Base-by-base conservation (phyloP, 2,329 filamentous ascomycete species). In the Colletotrichum phormii region DNA sequence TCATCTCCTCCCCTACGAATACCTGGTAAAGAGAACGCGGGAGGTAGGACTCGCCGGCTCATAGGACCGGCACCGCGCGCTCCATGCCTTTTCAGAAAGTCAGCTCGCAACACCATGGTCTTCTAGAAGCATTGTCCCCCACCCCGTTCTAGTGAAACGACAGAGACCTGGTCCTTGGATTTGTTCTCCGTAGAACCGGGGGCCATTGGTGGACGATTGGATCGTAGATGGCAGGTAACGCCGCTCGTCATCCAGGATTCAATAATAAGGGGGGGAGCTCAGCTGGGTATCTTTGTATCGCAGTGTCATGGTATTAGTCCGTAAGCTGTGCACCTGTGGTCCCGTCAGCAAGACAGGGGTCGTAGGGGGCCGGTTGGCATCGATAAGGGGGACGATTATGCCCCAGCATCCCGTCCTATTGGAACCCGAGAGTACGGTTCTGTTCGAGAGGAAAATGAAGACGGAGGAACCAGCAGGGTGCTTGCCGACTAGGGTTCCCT, bases 81-180 rank as follows among this genome's bases (percentile, higher is more conserved):
- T 63, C 42, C 60, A 63, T 54, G 26, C 46, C 46, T 31, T 55
- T 42, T 42, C 33, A 29, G 15, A 64, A 33, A 22, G 13, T 33
- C 33, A 33, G 24, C 37, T 68, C 60, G 55, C 64, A 68, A 72
- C 42, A 60, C 46, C 29, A 60, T 61, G 51, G 63, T 29, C 59
- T 74, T 74, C 72, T 69, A 72, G 72, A 74, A 74, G 59, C 64
- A 55, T 74, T 74, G 54, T 62, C 64, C 49, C 26, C 64, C 51
- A n/a, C n/a, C 59, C 58, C 65, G 51, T 49, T 59, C 66, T 61
- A 55, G 64, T 65, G 55, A 72, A 62, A 68, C 64, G 42, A 53
- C 9, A 29, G 26, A 24, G 54, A 54, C 72, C 60, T 51, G 53
- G 69, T 64, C 26, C 35, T 64, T 60, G 51, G 55, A 53, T 57